Conservation (phyloP, 1,139 yeast genomes). For the Pneumocystis carinii region DNA sequence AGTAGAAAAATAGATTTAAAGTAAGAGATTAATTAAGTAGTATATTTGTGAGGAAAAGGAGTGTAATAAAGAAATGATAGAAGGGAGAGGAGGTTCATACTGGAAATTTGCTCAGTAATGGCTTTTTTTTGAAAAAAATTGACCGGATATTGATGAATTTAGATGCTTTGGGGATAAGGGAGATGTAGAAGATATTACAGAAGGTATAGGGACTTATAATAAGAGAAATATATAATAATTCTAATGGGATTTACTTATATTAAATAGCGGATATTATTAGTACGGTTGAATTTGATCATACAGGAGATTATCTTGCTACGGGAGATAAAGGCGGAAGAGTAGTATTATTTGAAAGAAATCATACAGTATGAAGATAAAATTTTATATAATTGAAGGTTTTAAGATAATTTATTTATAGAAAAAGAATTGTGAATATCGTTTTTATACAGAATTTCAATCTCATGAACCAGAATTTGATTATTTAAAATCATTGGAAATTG, state of each 20-base stretch:
- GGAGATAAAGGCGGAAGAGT: conserved; percentile 99
- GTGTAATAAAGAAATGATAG: conserved; percentile 4
- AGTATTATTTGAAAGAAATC: conserved; percentile 83
- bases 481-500: conserved; percentile 86
- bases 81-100: conserved; percentile 5
- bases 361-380: conserved; percentile 22
- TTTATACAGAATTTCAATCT: conserved; percentile 92
- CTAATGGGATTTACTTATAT: not conserved
- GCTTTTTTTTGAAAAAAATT: conserved; percentile 32
- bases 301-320: conserved; percentile 91
- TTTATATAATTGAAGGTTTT: not conserved
- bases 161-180: conserved; percentile 95
- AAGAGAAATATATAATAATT: not conserved
- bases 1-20: not conserved
- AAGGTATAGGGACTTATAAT: conserved; percentile 22
- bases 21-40: not conserved
- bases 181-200: conserved; percentile 88
- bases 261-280: conserved; percentile 75
- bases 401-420: conserved; percentile 24
- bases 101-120: conserved; percentile 14
- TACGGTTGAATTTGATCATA: conserved; percentile 89
- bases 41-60: not conserved
- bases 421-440: conserved; percentile 82
- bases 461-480: conserved; percentile 99
- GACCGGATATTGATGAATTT: conserved; percentile 28